Base-by-base conservation (phyloP, 2,329 filamentous ascomycete genomes). In the Colletotrichum truncatum region DNA sequence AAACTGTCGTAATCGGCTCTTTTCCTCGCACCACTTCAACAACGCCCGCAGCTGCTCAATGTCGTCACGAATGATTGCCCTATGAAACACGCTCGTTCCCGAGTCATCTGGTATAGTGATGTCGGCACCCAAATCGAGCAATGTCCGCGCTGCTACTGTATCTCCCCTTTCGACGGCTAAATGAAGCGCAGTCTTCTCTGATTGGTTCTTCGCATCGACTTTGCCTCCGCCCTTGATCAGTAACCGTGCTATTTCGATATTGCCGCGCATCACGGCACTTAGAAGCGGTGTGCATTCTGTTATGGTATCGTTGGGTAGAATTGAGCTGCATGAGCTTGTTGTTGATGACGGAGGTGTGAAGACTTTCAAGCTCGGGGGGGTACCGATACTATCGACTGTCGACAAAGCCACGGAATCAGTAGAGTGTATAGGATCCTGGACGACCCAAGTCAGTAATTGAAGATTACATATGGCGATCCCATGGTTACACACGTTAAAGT, bases 11-110 rank as follows among this genome's bases (percentile, higher is more conserved):
- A 18, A n/a, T 4, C 34, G 10, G 16, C 21, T 48, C 12, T 23
- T 58, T 26, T 58, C 55, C 12, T 58, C 55, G 32, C 41, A 38
- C 55, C 55, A 58, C 3, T 58, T 58, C 41, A 48, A 23, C 23
- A 58, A 6, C n/a, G 30, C 36, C 23, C 55, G 55, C 5, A 58
- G 23, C 21, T 58, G 55, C 28, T 58, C 55, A 11, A 48, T 48
- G 30, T 58, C 55, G 23, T 58, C 55, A 4, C 55, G 30, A 14
- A 48, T 30, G 32, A 49, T 49, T 3, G 55, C 55, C 4, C 16
- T 26, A 12, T 58, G 55, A 4, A 58, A 49, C 1, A 58, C 41
- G 5, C n/a, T 58, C 3, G 32, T 58, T 26, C 55, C 55, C 11
- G 16, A 28, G 9, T 23, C 41, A 11, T 58, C 55, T 7, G 55